phyloP scores from a whole-genome alignment of 768 basidiomycete species.

The Naganishia vishniacii region DNA sequence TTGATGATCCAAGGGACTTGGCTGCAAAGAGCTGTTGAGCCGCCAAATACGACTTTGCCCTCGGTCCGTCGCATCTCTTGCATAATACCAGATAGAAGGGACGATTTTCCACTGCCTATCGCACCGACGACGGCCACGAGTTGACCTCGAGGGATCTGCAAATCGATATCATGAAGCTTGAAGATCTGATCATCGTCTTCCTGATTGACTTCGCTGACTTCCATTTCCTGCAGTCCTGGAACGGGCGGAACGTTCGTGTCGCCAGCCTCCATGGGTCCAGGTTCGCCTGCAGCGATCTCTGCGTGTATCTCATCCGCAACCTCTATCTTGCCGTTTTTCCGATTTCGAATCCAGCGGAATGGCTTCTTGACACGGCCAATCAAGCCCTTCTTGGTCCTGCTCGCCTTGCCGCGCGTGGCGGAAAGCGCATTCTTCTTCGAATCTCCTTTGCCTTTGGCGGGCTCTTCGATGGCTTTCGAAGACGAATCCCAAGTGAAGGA shows the following conservation, averaged over 20 bases:
- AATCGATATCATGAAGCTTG: constrained; percentile 60
- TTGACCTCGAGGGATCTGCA: constrained; percentile 68
- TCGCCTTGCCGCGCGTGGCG: constrained; percentile 24
- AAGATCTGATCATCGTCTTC: constrained; percentile 52
- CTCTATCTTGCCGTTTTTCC: constrained; percentile 35
- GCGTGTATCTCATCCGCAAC: constrained; percentile 35
- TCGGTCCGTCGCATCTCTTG: constrained; percentile 68
- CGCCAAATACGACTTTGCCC: constrained; percentile 68
- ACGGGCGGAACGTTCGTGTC: constrained; percentile 26
- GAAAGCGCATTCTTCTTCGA: constrained; percentile 10
- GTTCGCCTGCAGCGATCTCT: constrained; percentile 35
- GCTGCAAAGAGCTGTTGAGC: constrained; percentile 70
- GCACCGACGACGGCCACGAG: constrained; percentile 80
- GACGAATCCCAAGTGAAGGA: constrained; percentile 84
- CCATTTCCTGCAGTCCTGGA: constrained; percentile 29
- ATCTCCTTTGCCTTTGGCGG: constrained; percentile 30
- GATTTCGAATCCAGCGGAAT: constrained; percentile 38
- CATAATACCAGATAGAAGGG: constrained; percentile 46
- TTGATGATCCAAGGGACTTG: constrained; percentile 86
- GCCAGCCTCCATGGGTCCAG: constrained; percentile 34
- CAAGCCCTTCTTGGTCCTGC: constrained; percentile 44
- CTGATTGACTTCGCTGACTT: constrained; percentile 5
- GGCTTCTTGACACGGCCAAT: constrained; percentile 18
- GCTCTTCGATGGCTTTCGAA: constrained; percentile 49
- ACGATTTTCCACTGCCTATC: constrained; percentile 56